Conservation (phyloP, 2,329 filamentous ascomycete species). For the Pseudodiploospora longispora region DNA sequence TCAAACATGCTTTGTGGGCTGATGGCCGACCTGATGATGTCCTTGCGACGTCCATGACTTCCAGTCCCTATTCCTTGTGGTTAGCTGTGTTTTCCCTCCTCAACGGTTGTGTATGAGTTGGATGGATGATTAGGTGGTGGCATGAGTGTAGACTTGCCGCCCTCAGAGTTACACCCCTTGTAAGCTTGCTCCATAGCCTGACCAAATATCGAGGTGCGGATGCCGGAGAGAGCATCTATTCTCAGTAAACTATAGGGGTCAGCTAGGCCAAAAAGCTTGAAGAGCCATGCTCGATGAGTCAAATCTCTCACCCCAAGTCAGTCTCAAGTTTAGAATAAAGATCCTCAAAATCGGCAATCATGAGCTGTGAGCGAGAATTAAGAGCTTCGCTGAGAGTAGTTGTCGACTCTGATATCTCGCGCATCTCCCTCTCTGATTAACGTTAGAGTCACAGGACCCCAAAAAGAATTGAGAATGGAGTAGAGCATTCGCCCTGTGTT, state of each 20-base stretch:
- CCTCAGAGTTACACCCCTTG: conserved; percentile 19
- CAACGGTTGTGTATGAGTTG: neutral
- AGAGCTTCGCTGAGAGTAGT: neutral
- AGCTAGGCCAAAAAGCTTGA: neutral
- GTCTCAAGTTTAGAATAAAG: neutral
- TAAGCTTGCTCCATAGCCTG: conserved; percentile 29
- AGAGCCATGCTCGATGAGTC: neutral
- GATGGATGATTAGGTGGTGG: neutral
- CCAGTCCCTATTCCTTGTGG: conserved; percentile 19
- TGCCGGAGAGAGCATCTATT: conserved; percentile 25
- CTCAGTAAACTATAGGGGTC: conserved; percentile 20
- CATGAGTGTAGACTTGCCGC: conserved; percentile 17
- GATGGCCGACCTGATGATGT: conserved; percentile 23
- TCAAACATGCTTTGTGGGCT: conserved; percentile 19
- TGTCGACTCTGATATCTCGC: neutral
- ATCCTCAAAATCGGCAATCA: neutral
- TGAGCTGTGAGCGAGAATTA: neutral
- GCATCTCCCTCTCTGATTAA: neutral
- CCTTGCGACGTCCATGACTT: conserved; percentile 24
- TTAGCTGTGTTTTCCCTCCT: neutral
- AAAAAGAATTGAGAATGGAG: too few relatives aligned
- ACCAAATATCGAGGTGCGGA: conserved; percentile 30
- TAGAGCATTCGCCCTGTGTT: neutral
- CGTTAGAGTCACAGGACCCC: too few relatives aligned
- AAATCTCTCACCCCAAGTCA: neutral